A percentile compares a stretch with the other conserved stretches of the same genome.
phyloP scores from a whole-genome alignment of 2,329 filamentous ascomycete genomes.

The Apiospora koreana region DNA sequence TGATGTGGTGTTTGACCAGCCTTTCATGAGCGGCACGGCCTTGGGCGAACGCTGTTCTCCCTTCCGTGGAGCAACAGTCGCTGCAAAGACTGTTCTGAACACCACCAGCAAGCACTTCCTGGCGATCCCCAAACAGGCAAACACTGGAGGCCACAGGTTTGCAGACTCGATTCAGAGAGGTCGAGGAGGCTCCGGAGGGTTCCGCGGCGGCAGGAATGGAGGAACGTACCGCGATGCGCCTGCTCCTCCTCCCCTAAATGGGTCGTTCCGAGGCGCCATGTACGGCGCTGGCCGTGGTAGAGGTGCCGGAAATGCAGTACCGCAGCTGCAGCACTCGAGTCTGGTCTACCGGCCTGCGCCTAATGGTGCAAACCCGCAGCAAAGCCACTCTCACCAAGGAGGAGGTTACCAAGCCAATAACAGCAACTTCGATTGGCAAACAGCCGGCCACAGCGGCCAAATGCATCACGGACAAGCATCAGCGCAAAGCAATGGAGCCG shows the following conservation, averaged over 20 bases:
- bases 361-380: conserved; percentile 18
- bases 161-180: conserved; percentile 52
- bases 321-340: conserved; percentile 51
- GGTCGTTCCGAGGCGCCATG: conserved; percentile 59
- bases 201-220: conserved; percentile 49
- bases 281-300: conserved; percentile 36
- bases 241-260: conserved; percentile 55
- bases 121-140: conserved; percentile 55
- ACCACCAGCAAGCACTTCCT: conserved; percentile 80
- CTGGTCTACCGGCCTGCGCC: conserved; percentile 50
- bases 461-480: conserved; percentile 27
- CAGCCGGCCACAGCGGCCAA: conserved; percentile 25
- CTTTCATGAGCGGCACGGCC: conserved; percentile 96
- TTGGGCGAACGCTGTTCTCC: conserved; percentile 86
- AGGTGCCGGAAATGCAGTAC: conserved; percentile 34
- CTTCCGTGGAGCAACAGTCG: conserved; percentile 92
- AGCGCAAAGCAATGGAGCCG: conserved; percentile 42
- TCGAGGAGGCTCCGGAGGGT: conserved; percentile 32
- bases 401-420: conserved; percentile 32
- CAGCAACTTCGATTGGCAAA: conserved; percentile 26
- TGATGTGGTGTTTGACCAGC: conserved; percentile 89
- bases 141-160: not conserved
- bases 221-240: conserved; percentile 63
- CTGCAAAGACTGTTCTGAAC: conserved; percentile 86
- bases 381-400: conserved; percentile 17